Conservation (phyloP, 305 asterid genomes). For the Fraxinus baroniana region DNA sequence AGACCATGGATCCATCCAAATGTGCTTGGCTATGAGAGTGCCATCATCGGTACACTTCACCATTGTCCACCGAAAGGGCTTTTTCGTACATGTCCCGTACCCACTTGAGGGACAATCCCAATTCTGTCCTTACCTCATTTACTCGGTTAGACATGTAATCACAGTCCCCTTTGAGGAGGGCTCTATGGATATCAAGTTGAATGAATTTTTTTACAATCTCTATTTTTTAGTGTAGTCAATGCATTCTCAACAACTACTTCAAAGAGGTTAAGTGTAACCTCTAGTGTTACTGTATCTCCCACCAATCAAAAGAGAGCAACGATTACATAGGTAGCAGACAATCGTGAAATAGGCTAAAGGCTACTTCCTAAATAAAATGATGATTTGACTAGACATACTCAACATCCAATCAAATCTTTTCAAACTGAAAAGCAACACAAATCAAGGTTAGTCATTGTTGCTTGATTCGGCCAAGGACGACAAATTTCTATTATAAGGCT, state of each 20-base stretch:
- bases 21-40: neutral
- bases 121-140: too few species aligned
- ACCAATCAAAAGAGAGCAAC: neutral
- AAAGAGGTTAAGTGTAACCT: too few species aligned
- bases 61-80: neutral
- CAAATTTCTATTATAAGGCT: neutral
- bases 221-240: neutral
- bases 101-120: too few species aligned
- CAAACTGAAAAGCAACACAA: neutral
- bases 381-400: neutral
- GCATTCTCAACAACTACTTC: neutral
- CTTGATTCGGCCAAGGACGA: neutral
- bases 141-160: too few species aligned
- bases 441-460: neutral
- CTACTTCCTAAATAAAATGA: neutral
- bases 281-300: too few species aligned
- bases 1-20: neutral
- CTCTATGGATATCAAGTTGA: too few species aligned
- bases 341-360: too few species aligned
- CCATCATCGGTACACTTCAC: too few species aligned
- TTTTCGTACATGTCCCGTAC: too few species aligned
- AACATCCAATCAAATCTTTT: neutral
- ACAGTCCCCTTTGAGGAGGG: too few species aligned
- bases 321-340: neutral
- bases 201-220: too few species aligned